phyloP scores from a whole-genome alignment of 176 grass and related monocot species.

The Poa annua region DNA sequence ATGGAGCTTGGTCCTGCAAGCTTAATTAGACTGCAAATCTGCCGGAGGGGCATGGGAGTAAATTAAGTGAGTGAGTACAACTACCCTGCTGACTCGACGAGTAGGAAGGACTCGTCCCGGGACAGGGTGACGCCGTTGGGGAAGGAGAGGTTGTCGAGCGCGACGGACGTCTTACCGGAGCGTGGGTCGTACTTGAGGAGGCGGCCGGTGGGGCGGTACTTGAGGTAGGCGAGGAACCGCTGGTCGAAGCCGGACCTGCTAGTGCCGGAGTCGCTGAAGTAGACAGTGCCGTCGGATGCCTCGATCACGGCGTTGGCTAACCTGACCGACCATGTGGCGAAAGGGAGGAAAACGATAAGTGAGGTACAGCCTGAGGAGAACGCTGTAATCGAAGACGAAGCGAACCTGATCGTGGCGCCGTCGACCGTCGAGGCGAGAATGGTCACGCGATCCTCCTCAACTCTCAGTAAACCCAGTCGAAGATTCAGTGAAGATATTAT shows the following conservation, averaged over 20 bases:
- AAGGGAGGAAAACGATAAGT: not conserved
- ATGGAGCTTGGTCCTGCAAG: not conserved
- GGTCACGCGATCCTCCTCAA: constrained; percentile 57
- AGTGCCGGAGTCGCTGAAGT: constrained; percentile 76
- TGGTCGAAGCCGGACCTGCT: constrained; percentile 51
- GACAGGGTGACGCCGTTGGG: constrained; percentile 82
- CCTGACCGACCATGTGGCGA: not conserved
- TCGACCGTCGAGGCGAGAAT: constrained; percentile 60
- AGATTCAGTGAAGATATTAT: not conserved
- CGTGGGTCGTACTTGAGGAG: constrained; percentile 79
- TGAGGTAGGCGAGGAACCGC: constrained; percentile 51
- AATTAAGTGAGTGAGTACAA: not conserved
- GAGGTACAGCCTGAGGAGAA: not conserved
- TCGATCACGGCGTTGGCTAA: constrained; percentile 63
- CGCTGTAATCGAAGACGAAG: not conserved
- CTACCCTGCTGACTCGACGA: constrained; percentile 64
- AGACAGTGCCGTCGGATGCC: constrained; percentile 66
- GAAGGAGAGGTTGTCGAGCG: constrained; percentile 53
- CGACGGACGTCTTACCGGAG: constrained; percentile 42
- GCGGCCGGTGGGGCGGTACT: constrained; percentile 60
- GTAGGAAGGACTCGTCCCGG: constrained; percentile 54
- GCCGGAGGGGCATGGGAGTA: not conserved
- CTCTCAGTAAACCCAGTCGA: constrained; percentile 61
- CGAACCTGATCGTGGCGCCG: constrained; percentile 56
- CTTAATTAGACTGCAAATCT: not conserved